Conservation (phyloP, 371 early-diverging fungal genomes). For the Saksenaea oblongispora region DNA sequence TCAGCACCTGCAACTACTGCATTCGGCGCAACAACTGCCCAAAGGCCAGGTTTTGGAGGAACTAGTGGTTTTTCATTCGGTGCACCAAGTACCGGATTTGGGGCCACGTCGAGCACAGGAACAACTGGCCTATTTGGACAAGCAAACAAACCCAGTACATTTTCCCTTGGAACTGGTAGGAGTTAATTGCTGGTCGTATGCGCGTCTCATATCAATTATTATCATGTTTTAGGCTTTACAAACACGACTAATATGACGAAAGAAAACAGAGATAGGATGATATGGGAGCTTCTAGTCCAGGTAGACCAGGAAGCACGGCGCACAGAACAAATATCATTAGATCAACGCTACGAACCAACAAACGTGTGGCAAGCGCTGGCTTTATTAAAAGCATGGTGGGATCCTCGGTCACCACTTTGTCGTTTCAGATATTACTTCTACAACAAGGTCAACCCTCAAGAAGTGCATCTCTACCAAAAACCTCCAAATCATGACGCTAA, state of each 20-base stretch:
- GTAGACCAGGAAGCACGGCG: slow-evolving; percentile 39
- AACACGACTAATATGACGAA: slow-evolving; percentile 25
- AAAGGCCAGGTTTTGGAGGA: slow-evolving; percentile 6
- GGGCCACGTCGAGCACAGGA: slow-evolving; percentile 16
- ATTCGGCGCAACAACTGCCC: slow-evolving; percentile 15
- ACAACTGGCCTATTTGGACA: slow-evolving; percentile 24
- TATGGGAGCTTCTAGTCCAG: slow-evolving; percentile 32
- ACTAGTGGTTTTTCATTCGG: slow-evolving; percentile 18
- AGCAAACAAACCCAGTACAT: slow-evolving; percentile 3
- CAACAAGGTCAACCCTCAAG: slow-evolving; percentile 81
- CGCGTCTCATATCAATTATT: slow-evolving; percentile 10
- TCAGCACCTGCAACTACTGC: slow-evolving; percentile 29
- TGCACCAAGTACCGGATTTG: slow-evolving; percentile 7
- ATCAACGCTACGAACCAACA: slow-evolving; percentile 35
- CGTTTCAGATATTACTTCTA: slow-evolving; percentile 91
- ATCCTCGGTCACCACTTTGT: slow-evolving; percentile 76
- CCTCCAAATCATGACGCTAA: slow-evolving; percentile 73
- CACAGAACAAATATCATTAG: slow-evolving; percentile 7
- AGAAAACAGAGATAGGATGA: slow-evolving; percentile 31
- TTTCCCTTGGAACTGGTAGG: slow-evolving; percentile 19
- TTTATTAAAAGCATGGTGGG: slow-evolving; percentile 75
- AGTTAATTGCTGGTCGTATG: no score
- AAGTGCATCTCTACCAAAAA: slow-evolving; percentile 75
- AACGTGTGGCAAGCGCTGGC: slow-evolving; percentile 61
- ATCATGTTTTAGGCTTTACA: neutral